These are phyloP conservation scores for Crithidia brevicula DNA, from an alignment of 208 protist genomes.

Conservation along the genomic window DNA sequence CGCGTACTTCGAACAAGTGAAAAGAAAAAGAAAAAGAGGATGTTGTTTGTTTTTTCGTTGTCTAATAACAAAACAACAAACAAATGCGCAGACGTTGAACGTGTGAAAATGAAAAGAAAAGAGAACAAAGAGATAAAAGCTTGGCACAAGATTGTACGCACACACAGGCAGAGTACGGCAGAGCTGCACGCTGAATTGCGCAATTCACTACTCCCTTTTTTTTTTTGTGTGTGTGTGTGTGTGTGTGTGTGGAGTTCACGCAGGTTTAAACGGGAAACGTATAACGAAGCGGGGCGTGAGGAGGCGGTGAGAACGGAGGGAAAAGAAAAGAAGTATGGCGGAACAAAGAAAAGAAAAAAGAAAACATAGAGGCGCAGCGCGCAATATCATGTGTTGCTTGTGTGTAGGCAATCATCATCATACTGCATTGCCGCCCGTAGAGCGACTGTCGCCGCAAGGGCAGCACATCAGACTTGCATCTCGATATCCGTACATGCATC, in stretches of 20 bases:
- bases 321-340: neutral
- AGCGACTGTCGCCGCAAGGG: neutral
- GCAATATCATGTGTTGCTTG: neutral
- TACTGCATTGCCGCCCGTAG: no score
- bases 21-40: neutral
- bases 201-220: neutral
- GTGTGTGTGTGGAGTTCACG: no score
- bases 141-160: neutral
- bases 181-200: neutral
- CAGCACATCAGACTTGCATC: no score
- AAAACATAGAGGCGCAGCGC: neutral
- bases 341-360: conserved; percentile 8
- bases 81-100: neutral
- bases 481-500: no score
- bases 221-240: no score
- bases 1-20: neutral
- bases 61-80: no score
- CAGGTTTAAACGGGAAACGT: no score
- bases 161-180: neutral
- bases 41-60: no score
- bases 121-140: neutral
- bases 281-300: no score
- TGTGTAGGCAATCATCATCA: neutral
- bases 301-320: no score
- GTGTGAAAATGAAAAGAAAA: neutral